Evolutionary conservation across 768 basidiomycete species (phyloP), one percentile per base, ranked within the genome.

Genomic region (Auricularia cornea): DNA sequence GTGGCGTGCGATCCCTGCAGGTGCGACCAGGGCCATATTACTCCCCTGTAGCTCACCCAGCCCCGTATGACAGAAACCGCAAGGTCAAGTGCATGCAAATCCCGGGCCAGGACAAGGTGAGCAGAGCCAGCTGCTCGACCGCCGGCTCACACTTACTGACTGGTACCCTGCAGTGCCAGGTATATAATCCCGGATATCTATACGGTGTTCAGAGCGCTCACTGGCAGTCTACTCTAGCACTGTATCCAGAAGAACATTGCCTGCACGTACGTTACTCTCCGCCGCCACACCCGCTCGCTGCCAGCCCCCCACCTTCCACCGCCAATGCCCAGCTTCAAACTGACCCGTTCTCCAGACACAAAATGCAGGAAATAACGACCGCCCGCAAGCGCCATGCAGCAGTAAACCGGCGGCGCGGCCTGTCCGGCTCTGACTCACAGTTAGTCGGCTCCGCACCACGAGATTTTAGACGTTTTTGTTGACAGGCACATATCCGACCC

Each of bases 1-100:
- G 90, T 92, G 26, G 93, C 94, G 30, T 95, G 93, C 75, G 93
- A 95, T 78, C 89, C 89, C 60, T 95, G 93, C 84, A 88, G 89
- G 89, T 88, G 6, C 64, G 77, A 66, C 62, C n/a, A n/a, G n/a
- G n/a, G n/a, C n/a, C n/a, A n/a, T n/a, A n/a, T n/a, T n/a, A n/a
- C n/a, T n/a, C n/a, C n/a, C n/a, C n/a, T n/a, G n/a, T n/a, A n/a
- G n/a, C 63, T 64, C 66, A 60, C 57, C 2, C 44, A 63, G 60
- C 44, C 28, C 31, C 38, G 57, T 31, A 56, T 32, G 63, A 69
- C 66, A 91, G 92, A 76, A 80, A 89, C 41, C 83, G 92, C 67
- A 94, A 94, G 78, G 92, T 94, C 68, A 93, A 92, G 74, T 94
- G 92, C 72, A 84, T 90, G 76, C 84, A 89, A 64, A 74, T 91